Percentiles rank a stretch among this genome's conserved stretches.
phyloP scores from a whole-genome alignment of 2,329 filamentous ascomycete species.

The Microcera coccophila region DNA sequence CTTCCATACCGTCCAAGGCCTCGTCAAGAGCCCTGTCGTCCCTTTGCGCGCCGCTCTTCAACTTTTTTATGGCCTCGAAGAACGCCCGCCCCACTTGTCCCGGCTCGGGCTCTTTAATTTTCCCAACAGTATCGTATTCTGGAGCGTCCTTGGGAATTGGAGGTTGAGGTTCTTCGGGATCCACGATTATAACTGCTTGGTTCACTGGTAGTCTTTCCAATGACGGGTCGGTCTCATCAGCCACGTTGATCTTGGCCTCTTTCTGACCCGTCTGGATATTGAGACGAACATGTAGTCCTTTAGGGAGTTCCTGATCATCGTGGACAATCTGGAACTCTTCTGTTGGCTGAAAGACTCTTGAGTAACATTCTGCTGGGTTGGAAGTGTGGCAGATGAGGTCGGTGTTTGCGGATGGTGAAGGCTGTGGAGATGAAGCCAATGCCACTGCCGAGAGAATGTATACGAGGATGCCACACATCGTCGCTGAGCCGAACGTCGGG shows the following conservation, averaged over 20 bases:
- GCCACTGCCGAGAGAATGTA: slow-evolving; percentile 24
- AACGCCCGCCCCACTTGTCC: slow-evolving; percentile 34
- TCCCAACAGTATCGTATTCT: slow-evolving; percentile 53
- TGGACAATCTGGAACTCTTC: slow-evolving; percentile 60
- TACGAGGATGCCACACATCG: slow-evolving; percentile 27
- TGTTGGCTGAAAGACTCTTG: slow-evolving; percentile 59
- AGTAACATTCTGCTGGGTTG: slow-evolving; percentile 61
- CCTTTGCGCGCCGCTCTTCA: slow-evolving; percentile 42
- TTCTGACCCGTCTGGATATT: slow-evolving; percentile 61
- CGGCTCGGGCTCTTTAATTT: slow-evolving; percentile 49
- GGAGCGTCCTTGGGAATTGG: slow-evolving; percentile 50
- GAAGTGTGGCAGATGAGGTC: slow-evolving; percentile 63
- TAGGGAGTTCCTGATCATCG: slow-evolving; percentile 61
- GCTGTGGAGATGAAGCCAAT: slow-evolving; percentile 28
- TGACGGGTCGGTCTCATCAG: slow-evolving; percentile 45
- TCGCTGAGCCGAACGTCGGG: slow-evolving; percentile 16
- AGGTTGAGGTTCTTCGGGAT: slow-evolving; percentile 38
- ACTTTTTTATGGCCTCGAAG: slow-evolving; percentile 42
- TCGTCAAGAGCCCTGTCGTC: slow-evolving; percentile 39
- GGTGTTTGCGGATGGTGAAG: slow-evolving; percentile 36
- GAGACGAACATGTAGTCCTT: slow-evolving; percentile 62
- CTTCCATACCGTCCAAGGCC: slow-evolving; percentile 56
- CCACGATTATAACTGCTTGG: slow-evolving; percentile 51
- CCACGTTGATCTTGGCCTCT: slow-evolving; percentile 63
- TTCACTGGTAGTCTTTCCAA: slow-evolving; percentile 52